Evolutionary conservation across 495 filamentous ascomycete species (phyloP).

Genomic region (Bacidia rubella): DNA sequence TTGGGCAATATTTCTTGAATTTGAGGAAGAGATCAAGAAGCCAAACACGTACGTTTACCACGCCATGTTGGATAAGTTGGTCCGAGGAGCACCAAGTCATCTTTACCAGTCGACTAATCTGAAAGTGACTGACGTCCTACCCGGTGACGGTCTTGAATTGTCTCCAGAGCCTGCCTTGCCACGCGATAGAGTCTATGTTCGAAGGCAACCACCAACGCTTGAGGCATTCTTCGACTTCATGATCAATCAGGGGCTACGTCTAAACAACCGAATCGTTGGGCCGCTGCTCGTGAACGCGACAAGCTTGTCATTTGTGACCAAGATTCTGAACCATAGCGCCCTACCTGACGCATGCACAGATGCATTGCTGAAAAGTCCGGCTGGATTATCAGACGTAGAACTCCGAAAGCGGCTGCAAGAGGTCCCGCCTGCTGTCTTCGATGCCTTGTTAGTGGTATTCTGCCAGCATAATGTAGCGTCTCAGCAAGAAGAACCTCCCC

Average conservation of each 20-base stretch:
- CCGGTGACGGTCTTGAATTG: conserved; percentile 50
- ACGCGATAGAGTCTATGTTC: conserved; percentile 44
- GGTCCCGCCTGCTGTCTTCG: conserved; percentile 30
- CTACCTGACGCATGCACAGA: conserved; percentile 25
- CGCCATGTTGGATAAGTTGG: conserved; percentile 49
- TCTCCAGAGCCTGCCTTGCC: conserved; percentile 41
- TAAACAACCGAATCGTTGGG: conserved; percentile 30
- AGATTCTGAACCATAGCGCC: conserved; percentile 28
- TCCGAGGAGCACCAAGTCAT: conserved; percentile 25
- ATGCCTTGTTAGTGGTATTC: conserved; percentile 28
- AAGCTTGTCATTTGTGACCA: conserved; percentile 27
- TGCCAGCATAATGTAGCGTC: conserved; percentile 18
- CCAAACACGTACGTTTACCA: conserved; percentile 28
- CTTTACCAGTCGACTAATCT: conserved; percentile 5
- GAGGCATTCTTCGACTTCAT: conserved; percentile 43
- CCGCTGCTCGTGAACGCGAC: conserved; percentile 34
- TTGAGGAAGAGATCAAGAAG: conserved; percentile 11
- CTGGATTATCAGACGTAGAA: conserved; percentile 13
- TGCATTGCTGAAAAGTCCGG: conserved; percentile 23
- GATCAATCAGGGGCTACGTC: conserved; percentile 31
- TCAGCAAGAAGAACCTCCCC: too few species aligned
- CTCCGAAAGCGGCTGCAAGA: conserved; percentile 7
- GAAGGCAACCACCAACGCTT: conserved; percentile 38
- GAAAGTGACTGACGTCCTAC: conserved; percentile 19
- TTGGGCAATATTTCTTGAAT: conserved; percentile 51